Evolutionary conservation across 306 rosid genomes (phyloP), one percentile per base, ranked within the genome.

Genomic region (Erythrophleum fordii): DNA sequence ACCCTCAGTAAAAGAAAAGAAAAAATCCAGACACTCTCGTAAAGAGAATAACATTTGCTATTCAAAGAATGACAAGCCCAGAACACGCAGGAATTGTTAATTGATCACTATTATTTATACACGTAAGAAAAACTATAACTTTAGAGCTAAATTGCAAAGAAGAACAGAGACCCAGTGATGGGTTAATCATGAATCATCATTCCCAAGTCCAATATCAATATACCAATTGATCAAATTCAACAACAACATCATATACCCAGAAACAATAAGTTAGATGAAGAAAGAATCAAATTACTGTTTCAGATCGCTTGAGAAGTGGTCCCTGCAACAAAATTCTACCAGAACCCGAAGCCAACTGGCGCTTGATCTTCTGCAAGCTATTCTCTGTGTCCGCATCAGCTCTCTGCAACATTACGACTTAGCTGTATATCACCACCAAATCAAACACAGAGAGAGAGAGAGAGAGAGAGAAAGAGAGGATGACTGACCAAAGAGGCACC

Each of bases 261-360:
- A 44, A n/a, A 45, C 14, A 59, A 2, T 0, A 77, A 61, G 66
- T 28, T 67, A 73, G 29, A 52, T 58, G 35, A 70, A 66, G 73
- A n/a, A 80, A 5, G 66, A 59, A 76, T 76, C 72, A 73, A 60
- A 52, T 56, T 90, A 96, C 99, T 13, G 98, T 93, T 87, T 96
- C 98, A 55, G 99, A 96, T 91, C 97, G 94, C 91, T 96, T 96
- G 65, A 93, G 99, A 81, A 96, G 99, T 56, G 99, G 98, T 20
- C 98, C 99, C 75, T 96, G 99, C 85, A 96, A 86, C 88, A 93
- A 80, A 75, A 85, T 92, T 80, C 94, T 85, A 59, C 97, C 99
- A 42, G 98, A 93, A 74, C 97, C 96, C 5, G 99, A 92, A 31
- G 99, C 93, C 55, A 96, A 80, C 56, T 96, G 98, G 48, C 97